Evolutionary conservation across 352 stramenopile species (phyloP).

Genomic region (Globisporangium canariense): DNA sequence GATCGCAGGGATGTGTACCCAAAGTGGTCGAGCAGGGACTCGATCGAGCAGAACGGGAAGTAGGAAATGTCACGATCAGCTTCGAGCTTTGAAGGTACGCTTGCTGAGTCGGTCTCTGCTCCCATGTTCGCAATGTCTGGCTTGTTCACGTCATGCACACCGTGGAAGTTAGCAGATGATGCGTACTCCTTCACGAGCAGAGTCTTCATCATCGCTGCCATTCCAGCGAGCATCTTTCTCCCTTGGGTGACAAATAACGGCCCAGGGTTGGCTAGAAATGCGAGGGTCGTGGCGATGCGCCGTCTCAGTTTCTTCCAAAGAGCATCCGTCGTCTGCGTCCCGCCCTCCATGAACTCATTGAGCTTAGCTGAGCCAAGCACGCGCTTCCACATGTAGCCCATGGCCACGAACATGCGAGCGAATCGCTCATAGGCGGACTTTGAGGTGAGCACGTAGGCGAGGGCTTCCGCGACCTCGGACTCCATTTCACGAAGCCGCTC

Average conservation of each 20-base stretch:
- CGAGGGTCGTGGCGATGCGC: constrained; percentile 5
- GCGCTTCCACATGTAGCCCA: constrained; percentile 43
- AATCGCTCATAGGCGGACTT: constrained; percentile 22
- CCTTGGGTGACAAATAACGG: constrained; percentile 17
- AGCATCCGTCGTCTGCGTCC: constrained; percentile 16
- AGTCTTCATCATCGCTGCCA: neutral
- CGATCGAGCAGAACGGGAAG: constrained; percentile 29
- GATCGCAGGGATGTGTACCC: constrained; percentile 20
- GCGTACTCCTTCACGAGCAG: constrained; percentile 2
- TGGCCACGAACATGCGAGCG: constrained; percentile 29
- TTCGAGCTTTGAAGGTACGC: no score
- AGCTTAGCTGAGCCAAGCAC: constrained; percentile 25
- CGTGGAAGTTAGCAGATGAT: neutral
- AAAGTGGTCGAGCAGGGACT: constrained; percentile 35
- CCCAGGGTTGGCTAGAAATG: constrained; percentile 15
- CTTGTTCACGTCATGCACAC: neutral
- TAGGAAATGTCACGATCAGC: constrained; percentile 12
- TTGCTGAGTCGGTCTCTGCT: neutral
- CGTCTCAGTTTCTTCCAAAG: constrained; percentile 20
- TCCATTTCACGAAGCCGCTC: constrained; percentile 27
- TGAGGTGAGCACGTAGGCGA: constrained; percentile 22
- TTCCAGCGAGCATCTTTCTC: constrained; percentile 14
- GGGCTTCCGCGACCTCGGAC: constrained; percentile 13
- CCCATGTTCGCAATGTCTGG: neutral
- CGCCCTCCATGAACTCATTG: constrained; percentile 27